These are phyloP conservation scores for Xylaria nigripes DNA, from an alignment of 495 filamentous ascomycete genomes.

Conservation along the genomic window DNA sequence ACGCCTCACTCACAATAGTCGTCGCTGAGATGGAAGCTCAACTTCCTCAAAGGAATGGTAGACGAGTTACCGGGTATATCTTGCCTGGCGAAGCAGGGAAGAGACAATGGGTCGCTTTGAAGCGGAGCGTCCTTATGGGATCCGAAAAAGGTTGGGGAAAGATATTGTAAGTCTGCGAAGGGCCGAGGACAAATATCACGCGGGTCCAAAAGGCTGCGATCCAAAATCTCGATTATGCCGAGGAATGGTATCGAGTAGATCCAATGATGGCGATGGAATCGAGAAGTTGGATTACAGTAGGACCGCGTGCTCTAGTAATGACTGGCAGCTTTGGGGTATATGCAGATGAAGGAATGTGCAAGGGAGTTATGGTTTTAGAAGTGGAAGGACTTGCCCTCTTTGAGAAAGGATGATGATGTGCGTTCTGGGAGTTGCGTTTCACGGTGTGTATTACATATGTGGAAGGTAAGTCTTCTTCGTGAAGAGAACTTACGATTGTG, in stretches of 20 bases:
- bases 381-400: neutral
- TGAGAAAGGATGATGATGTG: neutral
- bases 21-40: neutral
- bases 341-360: neutral
- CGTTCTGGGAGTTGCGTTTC: constrained; percentile 3
- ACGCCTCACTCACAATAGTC: neutral
- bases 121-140: neutral
- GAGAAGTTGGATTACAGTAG: neutral
- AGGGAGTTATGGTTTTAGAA: neutral
- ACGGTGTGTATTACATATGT: neutral
- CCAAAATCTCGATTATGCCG: constrained; percentile 12
- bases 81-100: neutral
- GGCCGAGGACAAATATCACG: constrained; percentile 12
- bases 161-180: constrained; percentile 15
- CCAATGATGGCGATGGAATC: constrained; percentile 4
- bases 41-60: neutral
- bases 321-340: neutral
- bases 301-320: neutral
- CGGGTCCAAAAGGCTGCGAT: constrained; percentile 7
- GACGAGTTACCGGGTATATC: neutral
- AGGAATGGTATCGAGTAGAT: constrained; percentile 9
- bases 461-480: neutral
- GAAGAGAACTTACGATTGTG: neutral
- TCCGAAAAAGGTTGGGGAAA: neutral
- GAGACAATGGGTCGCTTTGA: neutral